phyloP scores from a whole-genome alignment of 768 basidiomycete genomes.

The Mycena sanguinolenta region DNA sequence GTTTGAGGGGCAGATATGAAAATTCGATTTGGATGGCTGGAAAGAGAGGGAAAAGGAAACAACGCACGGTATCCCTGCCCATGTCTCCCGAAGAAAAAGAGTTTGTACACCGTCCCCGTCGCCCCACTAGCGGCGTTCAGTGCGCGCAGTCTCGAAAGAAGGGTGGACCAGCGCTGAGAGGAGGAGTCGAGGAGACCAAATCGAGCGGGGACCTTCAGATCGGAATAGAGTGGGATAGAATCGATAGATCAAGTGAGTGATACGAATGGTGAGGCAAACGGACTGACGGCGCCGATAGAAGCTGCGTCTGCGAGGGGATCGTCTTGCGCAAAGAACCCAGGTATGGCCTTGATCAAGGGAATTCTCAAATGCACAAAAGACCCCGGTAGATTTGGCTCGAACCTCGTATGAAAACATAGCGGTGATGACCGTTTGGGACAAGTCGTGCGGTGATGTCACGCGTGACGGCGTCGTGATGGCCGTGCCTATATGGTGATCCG shows the following conservation, averaged over 20 bases:
- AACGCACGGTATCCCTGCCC: slow-evolving; percentile 80
- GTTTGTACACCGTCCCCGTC: slow-evolving; percentile 60
- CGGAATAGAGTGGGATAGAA: too few species aligned
- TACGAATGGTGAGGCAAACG: not conserved
- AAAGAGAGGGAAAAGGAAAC: too few species aligned
- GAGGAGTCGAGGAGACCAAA: not conserved
- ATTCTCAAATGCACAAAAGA: too few species aligned
- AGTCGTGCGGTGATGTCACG: too few species aligned
- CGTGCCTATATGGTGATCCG: too few species aligned
- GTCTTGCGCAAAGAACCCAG: not conserved
- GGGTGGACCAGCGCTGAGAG: not conserved
- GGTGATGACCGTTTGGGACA: too few species aligned
- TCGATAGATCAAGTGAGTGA: not conserved
- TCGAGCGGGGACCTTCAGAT: not conserved
- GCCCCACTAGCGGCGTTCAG: not conserved
- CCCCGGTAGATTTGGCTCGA: too few species aligned
- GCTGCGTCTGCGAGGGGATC: not conserved
- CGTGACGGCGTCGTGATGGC: too few species aligned
- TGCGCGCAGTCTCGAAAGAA: not conserved
- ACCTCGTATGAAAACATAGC: too few species aligned
- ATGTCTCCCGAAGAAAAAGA: slow-evolving; percentile 76
- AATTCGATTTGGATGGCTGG: too few species aligned
- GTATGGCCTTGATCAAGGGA: too few species aligned
- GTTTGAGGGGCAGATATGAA: not conserved
- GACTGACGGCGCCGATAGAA: not conserved